A percentile compares a stretch with the other conserved stretches of the same genome.
Evolutionary conservation across 345 rosid genomes (phyloP).

Genomic region (Erucastrum elatum): DNA sequence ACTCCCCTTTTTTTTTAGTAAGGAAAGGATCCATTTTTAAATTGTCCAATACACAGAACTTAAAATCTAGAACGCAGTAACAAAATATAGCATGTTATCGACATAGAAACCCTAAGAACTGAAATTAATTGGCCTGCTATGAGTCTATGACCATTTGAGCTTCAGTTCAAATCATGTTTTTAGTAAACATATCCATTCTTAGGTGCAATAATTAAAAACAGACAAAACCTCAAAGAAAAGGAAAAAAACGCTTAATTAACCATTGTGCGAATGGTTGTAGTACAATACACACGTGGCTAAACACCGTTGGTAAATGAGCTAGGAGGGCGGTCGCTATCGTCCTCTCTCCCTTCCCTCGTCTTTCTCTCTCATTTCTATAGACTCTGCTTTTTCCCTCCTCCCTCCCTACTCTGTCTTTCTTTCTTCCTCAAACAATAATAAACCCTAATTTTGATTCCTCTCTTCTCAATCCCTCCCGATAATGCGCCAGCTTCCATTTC

Average conservation of each 20-base stretch:
- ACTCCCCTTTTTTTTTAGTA: too few species aligned
- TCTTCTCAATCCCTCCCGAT: neutral
- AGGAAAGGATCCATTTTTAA: too few species aligned
- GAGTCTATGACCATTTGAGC: too few species aligned
- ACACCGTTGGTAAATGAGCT: neutral
- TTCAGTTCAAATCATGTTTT: neutral
- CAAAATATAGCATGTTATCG: too few species aligned
- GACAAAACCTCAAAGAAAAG: neutral
- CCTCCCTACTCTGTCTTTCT: conserved; percentile 34
- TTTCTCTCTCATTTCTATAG: conserved; percentile 35
- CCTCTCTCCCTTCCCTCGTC: conserved; percentile 10
- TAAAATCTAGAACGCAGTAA: too few species aligned
- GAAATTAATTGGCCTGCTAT: too few species aligned
- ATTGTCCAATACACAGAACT: too few species aligned
- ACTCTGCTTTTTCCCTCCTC: conserved; percentile 31
- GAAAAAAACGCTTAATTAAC: neutral
- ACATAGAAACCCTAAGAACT: too few species aligned
- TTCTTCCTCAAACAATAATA: conserved; percentile 25
- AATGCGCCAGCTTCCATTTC: neutral
- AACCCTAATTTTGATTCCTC: conserved; percentile 43
- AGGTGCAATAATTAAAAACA: too few species aligned
- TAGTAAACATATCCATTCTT: neutral
- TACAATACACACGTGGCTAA: conserved; percentile 47
- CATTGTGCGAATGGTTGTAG: neutral
- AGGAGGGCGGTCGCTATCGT: conserved; percentile 39